Conservation (phyloP, 2,329 filamentous ascomycete genomes). For the Talaromyces albobiverticillius region DNA sequence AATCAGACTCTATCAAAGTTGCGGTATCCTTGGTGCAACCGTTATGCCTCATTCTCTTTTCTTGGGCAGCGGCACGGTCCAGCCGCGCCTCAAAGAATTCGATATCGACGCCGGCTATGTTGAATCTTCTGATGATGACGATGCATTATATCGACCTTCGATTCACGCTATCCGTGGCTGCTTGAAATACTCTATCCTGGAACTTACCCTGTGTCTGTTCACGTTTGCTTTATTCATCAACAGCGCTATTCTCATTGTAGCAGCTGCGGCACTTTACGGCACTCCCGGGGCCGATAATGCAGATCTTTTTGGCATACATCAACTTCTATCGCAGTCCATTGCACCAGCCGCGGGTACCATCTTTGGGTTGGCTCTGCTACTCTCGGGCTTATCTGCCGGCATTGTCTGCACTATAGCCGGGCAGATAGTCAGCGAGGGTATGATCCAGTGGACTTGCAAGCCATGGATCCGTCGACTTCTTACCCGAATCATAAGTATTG, state of each 20-base stretch:
- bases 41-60: constrained; percentile 62
- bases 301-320: constrained; percentile 80
- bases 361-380: constrained; percentile 77
- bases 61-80: constrained; percentile 55
- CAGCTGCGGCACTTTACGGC: constrained; percentile 71
- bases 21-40: constrained; percentile 52
- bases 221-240: constrained; percentile 85
- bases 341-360: constrained; percentile 74
- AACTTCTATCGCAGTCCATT: constrained; percentile 65
- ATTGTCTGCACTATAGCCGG: constrained; percentile 88
- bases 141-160: constrained; percentile 63
- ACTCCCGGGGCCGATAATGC: constrained; percentile 61
- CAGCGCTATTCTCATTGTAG: constrained; percentile 75
- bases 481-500: constrained; percentile 76
- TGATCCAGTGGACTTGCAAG: constrained; percentile 68
- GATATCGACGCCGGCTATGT: constrained; percentile 41
- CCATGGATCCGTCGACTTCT: constrained; percentile 78
- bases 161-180: constrained; percentile 70
- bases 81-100: constrained; percentile 51
- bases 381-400: constrained; percentile 77
- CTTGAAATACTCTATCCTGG: constrained; percentile 69
- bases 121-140: constrained; percentile 46
- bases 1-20: constrained; percentile 51
- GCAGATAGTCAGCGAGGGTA: constrained; percentile 84
- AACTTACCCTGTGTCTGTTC: constrained; percentile 70